These are phyloP conservation scores for Rhodotorula sp. DNA, from an alignment of 1,284 basidiomycete genomes.

Conservation along the genomic window DNA sequence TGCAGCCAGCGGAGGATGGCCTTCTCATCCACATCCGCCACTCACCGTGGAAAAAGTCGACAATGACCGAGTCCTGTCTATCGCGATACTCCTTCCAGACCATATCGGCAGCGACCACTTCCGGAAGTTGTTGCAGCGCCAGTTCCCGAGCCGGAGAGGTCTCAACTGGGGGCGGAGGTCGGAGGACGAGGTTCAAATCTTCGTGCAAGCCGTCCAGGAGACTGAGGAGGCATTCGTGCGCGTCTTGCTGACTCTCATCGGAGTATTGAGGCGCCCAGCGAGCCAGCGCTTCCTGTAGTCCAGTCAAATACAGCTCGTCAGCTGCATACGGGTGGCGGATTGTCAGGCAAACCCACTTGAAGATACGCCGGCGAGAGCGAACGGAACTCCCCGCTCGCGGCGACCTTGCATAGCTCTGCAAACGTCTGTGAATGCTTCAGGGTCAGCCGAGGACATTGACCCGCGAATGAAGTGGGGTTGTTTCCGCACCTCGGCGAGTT, in stretches of 20 bases:
- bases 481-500: conserved; percentile 79
- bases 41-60: conserved; percentile 89
- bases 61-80: conserved; percentile 88
- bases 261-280: conserved; percentile 76
- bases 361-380: conserved; percentile 7
- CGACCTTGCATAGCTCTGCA: not conserved
- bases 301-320: not conserved
- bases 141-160: conserved; percentile 71
- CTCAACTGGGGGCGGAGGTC: conserved; percentile 59
- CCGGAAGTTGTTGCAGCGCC: conserved; percentile 76
- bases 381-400: not conserved
- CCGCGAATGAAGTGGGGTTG: conserved; percentile 73
- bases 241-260: conserved; percentile 91
- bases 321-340: not conserved
- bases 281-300: conserved; percentile 66
- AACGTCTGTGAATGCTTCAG: conserved; percentile 54
- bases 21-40: not conserved
- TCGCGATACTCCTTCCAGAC: conserved; percentile 88
- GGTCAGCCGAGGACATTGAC: conserved; percentile 60
- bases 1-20: not conserved
- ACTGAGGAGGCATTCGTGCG: conserved; percentile 94
- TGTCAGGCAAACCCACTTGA: not conserved
- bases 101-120: conserved; percentile 80
- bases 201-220: conserved; percentile 93
- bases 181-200: conserved; percentile 82